phyloP scores from a whole-genome alignment of 768 basidiomycete species.

The Hypsizygus marmoreus region DNA sequence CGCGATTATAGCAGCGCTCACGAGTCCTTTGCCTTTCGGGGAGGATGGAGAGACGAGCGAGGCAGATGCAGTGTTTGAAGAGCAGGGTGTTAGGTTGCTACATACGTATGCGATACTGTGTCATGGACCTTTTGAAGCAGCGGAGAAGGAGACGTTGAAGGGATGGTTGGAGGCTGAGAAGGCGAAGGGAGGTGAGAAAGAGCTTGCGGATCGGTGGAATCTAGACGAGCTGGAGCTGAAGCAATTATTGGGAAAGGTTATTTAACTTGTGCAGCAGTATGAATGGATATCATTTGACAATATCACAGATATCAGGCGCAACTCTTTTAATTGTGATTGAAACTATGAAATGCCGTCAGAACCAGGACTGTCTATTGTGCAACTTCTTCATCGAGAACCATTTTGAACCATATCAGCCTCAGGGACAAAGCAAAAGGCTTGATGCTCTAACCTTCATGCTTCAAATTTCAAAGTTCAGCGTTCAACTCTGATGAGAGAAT shows the following conservation, averaged over 20 bases:
- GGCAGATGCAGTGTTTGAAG: slow-evolving; percentile 63
- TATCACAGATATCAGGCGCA: not conserved
- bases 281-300: not conserved
- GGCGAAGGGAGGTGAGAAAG: slow-evolving; percentile 4
- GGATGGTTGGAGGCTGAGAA: slow-evolving; percentile 3
- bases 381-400: no score
- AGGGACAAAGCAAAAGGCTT: no score
- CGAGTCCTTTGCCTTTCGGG: slow-evolving; percentile 61
- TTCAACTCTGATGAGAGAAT: no score
- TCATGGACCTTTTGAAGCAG: slow-evolving; percentile 29
- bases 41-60: slow-evolving; percentile 64
- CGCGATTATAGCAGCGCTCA: slow-evolving; percentile 53
- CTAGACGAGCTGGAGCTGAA: slow-evolving; percentile 2
- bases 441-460: no score
- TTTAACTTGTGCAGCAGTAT: not conserved
- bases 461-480: no score
- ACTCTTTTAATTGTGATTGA: no score
- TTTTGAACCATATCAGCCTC: no score
- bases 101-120: slow-evolving; percentile 52
- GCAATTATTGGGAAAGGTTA: slow-evolving; percentile 1
- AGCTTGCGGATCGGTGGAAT: slow-evolving; percentile 9
- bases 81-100: slow-evolving; percentile 60
- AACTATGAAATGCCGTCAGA: no score
- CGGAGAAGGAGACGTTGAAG: slow-evolving; percentile 25
- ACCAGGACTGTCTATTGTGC: no score